These are phyloP conservation scores for Pseudevernia furfuracea DNA, from an alignment of 495 filamentous ascomycete species.

Conservation along the genomic window DNA sequence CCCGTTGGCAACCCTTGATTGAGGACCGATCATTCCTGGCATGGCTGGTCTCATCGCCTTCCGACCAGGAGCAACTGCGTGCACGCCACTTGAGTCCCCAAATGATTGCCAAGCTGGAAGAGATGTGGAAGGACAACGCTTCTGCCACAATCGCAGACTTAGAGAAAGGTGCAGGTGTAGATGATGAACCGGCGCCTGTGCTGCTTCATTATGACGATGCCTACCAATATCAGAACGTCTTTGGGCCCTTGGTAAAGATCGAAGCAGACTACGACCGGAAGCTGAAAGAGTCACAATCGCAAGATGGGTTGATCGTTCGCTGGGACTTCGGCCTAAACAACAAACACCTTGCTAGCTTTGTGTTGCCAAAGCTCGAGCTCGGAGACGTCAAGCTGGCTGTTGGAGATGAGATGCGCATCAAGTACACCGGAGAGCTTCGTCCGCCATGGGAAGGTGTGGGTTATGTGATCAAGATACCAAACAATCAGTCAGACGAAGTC, in stretches of 20 bases:
- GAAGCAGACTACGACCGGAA: conserved; percentile 99
- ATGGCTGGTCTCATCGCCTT: conserved; percentile 86
- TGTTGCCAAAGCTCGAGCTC: conserved; percentile 92
- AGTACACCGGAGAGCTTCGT: conserved; percentile 91
- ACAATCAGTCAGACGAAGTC: conserved; percentile 98
- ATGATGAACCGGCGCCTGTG: conserved; percentile 92
- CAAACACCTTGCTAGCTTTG: conserved; percentile 94
- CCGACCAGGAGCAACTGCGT: conserved; percentile 91
- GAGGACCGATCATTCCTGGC: conserved; percentile 91
- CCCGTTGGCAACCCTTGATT: conserved; percentile 94
- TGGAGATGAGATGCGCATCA: conserved; percentile 95
- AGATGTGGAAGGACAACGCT: conserved; percentile 97
- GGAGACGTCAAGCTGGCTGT: conserved; percentile 98
- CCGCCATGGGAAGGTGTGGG: conserved; percentile 96
- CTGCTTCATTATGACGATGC: conserved; percentile 94
- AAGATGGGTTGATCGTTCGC: conserved; percentile 85
- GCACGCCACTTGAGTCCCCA: conserved; percentile 90
- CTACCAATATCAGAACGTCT: conserved; percentile 98
- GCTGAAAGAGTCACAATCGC: conserved; percentile 94
- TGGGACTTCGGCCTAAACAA: conserved; percentile 98
- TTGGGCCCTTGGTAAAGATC: conserved; percentile 96
- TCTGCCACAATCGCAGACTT: conserved; percentile 84
- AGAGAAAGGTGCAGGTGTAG: conserved; percentile 86
- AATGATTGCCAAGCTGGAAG: conserved; percentile 93
- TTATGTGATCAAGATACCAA: conserved; percentile 98